Evolutionary conservation across 805 yeast genomes (phyloP).

Genomic region (Metschnikowia reukaufii): DNA sequence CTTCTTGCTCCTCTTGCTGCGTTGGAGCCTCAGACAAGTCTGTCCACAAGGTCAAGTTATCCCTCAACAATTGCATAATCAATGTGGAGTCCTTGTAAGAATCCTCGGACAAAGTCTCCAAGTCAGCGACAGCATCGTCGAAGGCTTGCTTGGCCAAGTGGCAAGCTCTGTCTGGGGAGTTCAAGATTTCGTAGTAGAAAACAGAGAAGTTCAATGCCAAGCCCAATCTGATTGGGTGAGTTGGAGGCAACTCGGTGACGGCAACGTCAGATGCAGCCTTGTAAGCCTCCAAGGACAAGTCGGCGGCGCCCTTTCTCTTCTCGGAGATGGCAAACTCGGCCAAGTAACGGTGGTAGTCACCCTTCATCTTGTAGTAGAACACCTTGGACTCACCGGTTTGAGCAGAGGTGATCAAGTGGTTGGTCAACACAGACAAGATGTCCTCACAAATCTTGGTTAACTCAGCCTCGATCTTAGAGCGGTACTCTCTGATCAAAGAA

Average conservation of each 20-base stretch:
- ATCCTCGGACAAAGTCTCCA: slow-evolving; percentile 96
- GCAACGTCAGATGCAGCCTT: slow-evolving; percentile 96
- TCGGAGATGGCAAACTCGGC: slow-evolving; percentile 95
- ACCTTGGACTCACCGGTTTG: slow-evolving; percentile 97
- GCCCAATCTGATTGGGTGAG: slow-evolving; percentile 98
- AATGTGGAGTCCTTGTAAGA: slow-evolving; percentile 97
- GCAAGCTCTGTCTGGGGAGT: slow-evolving; percentile 98
- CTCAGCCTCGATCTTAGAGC: slow-evolving; percentile 91
- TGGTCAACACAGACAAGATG: slow-evolving; percentile 80
- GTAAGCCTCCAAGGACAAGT: slow-evolving; percentile 90
- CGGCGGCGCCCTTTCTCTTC: slow-evolving; percentile 90
- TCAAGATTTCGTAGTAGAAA: slow-evolving; percentile 96
- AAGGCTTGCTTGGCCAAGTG: slow-evolving; percentile 98
- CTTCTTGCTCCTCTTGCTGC: slow-evolving; percentile 37
- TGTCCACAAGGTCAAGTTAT: slow-evolving; percentile 97
- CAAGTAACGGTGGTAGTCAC: slow-evolving; percentile 98
- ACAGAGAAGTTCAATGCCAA: slow-evolving; percentile 97
- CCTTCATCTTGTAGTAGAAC: slow-evolving; percentile 98
- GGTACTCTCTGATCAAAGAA: slow-evolving; percentile 85
- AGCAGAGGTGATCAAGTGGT: slow-evolving; percentile 91
- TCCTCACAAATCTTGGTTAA: slow-evolving; percentile 92
- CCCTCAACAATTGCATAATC: slow-evolving; percentile 98
- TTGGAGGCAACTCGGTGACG: slow-evolving; percentile 94
- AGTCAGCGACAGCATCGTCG: slow-evolving; percentile 98
- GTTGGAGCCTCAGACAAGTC: slow-evolving; percentile 81